Evolutionary conservation across 805 yeast species (phyloP).

Genomic region (Ogataea paraovalis): DNA sequence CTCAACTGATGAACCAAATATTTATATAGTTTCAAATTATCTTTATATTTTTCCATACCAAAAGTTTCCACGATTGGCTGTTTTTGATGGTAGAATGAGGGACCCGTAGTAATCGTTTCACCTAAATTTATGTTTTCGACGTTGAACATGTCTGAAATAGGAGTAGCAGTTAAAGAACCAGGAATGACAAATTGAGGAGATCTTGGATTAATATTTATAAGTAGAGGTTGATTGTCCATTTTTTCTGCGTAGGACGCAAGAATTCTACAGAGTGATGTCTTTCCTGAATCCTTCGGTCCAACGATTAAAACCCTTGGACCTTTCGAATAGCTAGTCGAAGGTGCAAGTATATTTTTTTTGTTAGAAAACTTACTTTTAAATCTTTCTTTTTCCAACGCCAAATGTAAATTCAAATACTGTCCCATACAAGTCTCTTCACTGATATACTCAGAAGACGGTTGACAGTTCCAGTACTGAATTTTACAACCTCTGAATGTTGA

Average conservation of each 20-base stretch:
- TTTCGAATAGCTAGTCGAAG: background rate
- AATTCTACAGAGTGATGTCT: constrained; percentile 67
- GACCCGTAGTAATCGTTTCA: constrained; percentile 71
- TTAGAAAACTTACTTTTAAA: constrained; percentile 15
- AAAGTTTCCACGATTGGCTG: constrained; percentile 82
- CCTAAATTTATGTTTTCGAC: constrained; percentile 71
- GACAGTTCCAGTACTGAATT: constrained; percentile 45
- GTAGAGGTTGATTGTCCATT: constrained; percentile 60
- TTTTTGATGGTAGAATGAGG: constrained; percentile 74
- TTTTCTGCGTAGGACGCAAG: constrained; percentile 74
- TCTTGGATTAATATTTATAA: constrained; percentile 75
- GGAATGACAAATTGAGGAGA: constrained; percentile 55
- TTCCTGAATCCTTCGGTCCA: constrained; percentile 75
- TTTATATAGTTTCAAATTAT: constrained; percentile 56
- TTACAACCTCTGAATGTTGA: constrained; percentile 64
- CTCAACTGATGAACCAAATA: constrained; percentile 41
- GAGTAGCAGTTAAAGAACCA: constrained; percentile 80
- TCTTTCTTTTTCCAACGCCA: constrained; percentile 63
- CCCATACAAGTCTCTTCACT: constrained; percentile 70
- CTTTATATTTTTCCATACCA: constrained; percentile 61
- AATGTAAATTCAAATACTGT: constrained; percentile 63
- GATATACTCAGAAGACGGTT: constrained; percentile 51
- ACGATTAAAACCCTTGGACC: constrained; percentile 62
- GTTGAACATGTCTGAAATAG: constrained; percentile 76
- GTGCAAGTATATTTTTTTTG: constrained; percentile 17